These are phyloP conservation scores for Coemansia sp. DNA, from an alignment of 192 early-diverging fungal genomes.

Conservation along the genomic window DNA sequence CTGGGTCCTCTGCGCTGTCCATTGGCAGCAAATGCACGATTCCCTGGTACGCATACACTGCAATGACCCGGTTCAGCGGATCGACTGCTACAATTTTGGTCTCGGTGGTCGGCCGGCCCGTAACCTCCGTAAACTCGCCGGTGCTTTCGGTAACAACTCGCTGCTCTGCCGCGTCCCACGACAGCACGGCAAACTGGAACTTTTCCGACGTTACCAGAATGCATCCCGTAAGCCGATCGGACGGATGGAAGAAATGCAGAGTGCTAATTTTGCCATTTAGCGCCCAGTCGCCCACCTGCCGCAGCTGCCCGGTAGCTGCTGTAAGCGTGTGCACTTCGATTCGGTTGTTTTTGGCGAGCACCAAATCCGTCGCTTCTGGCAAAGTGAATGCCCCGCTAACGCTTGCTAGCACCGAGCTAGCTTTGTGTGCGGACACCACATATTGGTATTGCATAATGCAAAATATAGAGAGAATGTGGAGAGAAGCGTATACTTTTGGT, in stretches of 20 bases:
- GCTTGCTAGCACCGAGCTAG: slow-evolving; percentile 68
- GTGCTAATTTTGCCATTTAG: slow-evolving; percentile 70
- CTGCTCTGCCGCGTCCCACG: slow-evolving; percentile 57
- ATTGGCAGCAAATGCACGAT: slow-evolving; percentile 66
- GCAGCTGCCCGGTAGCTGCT: slow-evolving; percentile 37
- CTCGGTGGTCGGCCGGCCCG: slow-evolving; percentile 57
- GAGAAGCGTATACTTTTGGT: too few relatives aligned
- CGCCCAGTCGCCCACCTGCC: slow-evolving; percentile 57
- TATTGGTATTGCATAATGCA: slow-evolving; percentile 60
- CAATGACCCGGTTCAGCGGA: slow-evolving; percentile 56
- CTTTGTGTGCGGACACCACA: slow-evolving; percentile 78
- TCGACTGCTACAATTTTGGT: slow-evolving; percentile 61
- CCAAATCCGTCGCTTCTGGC: slow-evolving; percentile 64
- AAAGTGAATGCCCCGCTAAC: slow-evolving; percentile 66
- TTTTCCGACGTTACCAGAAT: slow-evolving; percentile 69
- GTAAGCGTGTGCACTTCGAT: slow-evolving; percentile 55
- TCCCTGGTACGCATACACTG: slow-evolving; percentile 67
- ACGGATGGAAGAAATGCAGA: slow-evolving; percentile 46
- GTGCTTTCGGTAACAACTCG: slow-evolving; percentile 64
- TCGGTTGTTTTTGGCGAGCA: slow-evolving; percentile 60
- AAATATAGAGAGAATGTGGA: neutral
- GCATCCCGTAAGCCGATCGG: slow-evolving; percentile 56
- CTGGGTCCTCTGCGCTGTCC: slow-evolving; percentile 10
- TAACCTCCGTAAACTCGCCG: slow-evolving; percentile 61
- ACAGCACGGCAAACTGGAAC: slow-evolving; percentile 68